Evolutionary conservation across 768 basidiomycete species (phyloP), one percentile per base, ranked within the genome.

Genomic region (Suillus plorans): DNA sequence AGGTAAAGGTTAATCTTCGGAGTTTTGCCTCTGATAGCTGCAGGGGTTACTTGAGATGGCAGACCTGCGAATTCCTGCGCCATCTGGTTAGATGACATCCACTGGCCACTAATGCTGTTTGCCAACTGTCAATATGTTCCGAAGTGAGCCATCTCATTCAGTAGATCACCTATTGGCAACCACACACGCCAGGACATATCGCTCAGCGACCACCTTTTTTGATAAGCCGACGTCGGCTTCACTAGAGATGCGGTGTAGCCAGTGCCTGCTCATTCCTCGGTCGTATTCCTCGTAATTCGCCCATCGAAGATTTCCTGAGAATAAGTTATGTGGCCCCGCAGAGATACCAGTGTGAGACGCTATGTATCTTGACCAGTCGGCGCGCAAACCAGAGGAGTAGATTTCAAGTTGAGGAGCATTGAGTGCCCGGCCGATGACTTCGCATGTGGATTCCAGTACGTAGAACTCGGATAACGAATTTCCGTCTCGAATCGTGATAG

Each of bases 391-490:
- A 25, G 60, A 56, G 31, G 36, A 37, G 39, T 53, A 67, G 47
- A 57, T 45, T 28, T 59, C 20, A 41, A 56, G 39, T 45, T 37
- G 39, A 50, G 25, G 49, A 50, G 57, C 60, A 25, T 62, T 53
- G 18, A 74, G 69, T 7, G 74, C 67, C 39, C 73, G 77, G 0
- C 89, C 90, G 62, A 91, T 81, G 39, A 89, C 86, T 69, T 93
- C 91, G 70, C 91, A 91, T 0, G 91, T 93, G 25, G 83, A 72
- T 65, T 90, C 89, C 1, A 94, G 75, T 34, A 91, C 86, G 69
- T 87, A 86, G 67, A 85, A 81, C 12, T 70, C 72, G 63, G 82
- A 77, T 25, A 66, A 71, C 14, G 68, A 64, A 2, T 64, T 47
- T 0, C 58, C 55, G 22, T 70, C 64, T 16, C 63, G 70, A 13